Evolutionary conservation across 768 basidiomycete genomes (phyloP).

Genomic region (Pleurotus eryngii): DNA sequence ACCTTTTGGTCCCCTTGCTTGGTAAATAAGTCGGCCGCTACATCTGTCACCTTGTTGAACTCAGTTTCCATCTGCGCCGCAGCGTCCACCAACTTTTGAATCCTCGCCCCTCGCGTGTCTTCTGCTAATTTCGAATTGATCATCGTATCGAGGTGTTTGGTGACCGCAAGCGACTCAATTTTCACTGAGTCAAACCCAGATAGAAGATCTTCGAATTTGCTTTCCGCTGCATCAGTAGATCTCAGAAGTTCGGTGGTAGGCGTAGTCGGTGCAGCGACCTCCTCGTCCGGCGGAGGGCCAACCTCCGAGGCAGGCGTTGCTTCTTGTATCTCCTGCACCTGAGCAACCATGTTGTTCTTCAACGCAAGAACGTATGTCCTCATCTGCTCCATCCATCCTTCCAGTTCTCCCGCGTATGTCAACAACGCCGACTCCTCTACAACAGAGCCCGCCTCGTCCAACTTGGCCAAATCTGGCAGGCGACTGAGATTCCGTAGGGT

Average conservation of each 20-base stretch:
- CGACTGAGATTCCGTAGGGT: not conserved
- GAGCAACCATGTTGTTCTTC: too few species aligned
- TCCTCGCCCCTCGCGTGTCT: not conserved
- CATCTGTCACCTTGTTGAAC: not conserved
- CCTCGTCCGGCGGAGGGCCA: too few species aligned
- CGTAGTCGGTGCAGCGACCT: too few species aligned
- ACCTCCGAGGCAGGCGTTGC: too few species aligned
- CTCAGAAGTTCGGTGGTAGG: too few species aligned
- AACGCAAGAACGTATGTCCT: not conserved
- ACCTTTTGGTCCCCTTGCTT: not conserved
- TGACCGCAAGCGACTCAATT: not conserved
- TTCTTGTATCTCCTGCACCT: too few species aligned
- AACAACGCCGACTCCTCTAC: not conserved
- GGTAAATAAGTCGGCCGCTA: not conserved
- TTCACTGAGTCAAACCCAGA: not conserved
- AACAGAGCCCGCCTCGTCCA: not conserved
- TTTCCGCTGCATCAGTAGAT: too few species aligned
- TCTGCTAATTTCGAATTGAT: not conserved
- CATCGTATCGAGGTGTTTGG: not conserved
- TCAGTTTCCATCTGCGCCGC: not conserved
- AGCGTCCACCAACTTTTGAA: not conserved
- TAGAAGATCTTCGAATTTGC: not conserved
- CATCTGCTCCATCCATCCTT: not conserved
- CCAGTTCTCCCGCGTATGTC: not conserved
- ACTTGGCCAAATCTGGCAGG: not conserved